Conservation (phyloP, 148 eudicot species). For the Rhododendron vialii region DNA sequence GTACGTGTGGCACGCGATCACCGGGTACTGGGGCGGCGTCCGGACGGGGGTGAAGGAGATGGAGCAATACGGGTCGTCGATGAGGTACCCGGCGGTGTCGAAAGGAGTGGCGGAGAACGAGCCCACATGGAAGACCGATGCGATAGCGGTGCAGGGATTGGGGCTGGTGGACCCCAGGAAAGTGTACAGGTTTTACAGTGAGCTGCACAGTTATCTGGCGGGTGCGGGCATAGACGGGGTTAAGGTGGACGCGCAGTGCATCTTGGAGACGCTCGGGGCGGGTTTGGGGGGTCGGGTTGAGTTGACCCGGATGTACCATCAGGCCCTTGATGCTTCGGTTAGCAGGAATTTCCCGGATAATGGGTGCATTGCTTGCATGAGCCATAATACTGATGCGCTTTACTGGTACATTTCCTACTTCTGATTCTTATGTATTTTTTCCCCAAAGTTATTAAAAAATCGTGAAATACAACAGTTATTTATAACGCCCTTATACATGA, state of each 20-base stretch:
- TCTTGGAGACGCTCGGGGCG: slow-evolving; percentile 72
- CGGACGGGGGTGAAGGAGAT: slow-evolving; percentile 58
- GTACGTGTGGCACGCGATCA: slow-evolving; percentile 89
- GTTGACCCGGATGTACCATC: slow-evolving; percentile 70
- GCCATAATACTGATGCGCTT: slow-evolving; percentile 74
- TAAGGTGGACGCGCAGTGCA: slow-evolving; percentile 80
- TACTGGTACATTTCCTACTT: slow-evolving; percentile 42
- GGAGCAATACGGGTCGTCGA: slow-evolving; percentile 56
- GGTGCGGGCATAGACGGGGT: slow-evolving; percentile 82
- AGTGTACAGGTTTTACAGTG: slow-evolving; percentile 65
- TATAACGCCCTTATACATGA: no score
- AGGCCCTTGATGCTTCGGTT: slow-evolving; percentile 77
- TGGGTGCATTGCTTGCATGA: slow-evolving; percentile 92
- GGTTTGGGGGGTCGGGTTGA: slow-evolving; percentile 80
- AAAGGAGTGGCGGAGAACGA: slow-evolving; percentile 68
- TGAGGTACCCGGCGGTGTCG: slow-evolving; percentile 54
- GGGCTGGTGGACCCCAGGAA: slow-evolving; percentile 70
- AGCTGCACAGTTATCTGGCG: slow-evolving; percentile 65
- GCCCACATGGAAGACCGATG: slow-evolving; percentile 65
- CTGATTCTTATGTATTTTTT: no score
- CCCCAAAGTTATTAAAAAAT: no score
- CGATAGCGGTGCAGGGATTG: slow-evolving; percentile 56
- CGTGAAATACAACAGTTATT: no score
- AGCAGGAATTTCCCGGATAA: slow-evolving; percentile 72
- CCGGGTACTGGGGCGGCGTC: slow-evolving; percentile 93